Conservation (phyloP, 805 yeast species). For the Isabelozyma gotoi region DNA sequence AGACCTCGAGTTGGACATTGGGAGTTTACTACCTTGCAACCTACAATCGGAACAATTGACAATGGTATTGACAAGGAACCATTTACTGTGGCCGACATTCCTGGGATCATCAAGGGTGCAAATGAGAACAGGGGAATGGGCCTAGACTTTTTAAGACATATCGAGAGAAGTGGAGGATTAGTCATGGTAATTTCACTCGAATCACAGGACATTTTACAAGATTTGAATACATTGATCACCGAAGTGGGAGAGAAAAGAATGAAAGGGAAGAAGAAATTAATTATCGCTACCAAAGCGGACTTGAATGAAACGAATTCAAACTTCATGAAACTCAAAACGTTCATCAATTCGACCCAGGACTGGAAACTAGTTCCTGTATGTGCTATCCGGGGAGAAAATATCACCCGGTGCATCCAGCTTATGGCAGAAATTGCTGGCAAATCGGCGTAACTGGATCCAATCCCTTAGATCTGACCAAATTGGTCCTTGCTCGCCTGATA, state of each 20-base stretch:
- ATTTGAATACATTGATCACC: slow-evolving; percentile 56
- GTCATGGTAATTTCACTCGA: slow-evolving; percentile 86
- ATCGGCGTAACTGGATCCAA: not conserved
- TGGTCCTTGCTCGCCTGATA: too few species aligned
- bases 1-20: slow-evolving; percentile 92
- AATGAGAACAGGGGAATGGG: slow-evolving; percentile 88
- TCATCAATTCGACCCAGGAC: slow-evolving; percentile 30
- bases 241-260: slow-evolving; percentile 74
- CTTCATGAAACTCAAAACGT: slow-evolving; percentile 45
- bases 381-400: slow-evolving; percentile 70
- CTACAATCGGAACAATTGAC: slow-evolving; percentile 85
- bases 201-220: slow-evolving; percentile 60
- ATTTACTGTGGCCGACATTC: slow-evolving; percentile 96
- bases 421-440: slow-evolving; percentile 75
- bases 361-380: slow-evolving; percentile 87
- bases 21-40: slow-evolving; percentile 93
- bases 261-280: slow-evolving; percentile 59
- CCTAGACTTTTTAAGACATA: slow-evolving; percentile 84
- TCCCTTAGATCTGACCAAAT: too few species aligned
- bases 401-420: slow-evolving; percentile 63
- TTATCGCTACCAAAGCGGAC: slow-evolving; percentile 96
- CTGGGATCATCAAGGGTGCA: slow-evolving; percentile 93
- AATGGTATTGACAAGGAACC: slow-evolving; percentile 61
- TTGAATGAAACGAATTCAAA: slow-evolving; percentile 51
- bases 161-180: slow-evolving; percentile 87